These are phyloP conservation scores for Gracilaria gracilis DNA, from an alignment of 23 red algal species.

Conservation along the genomic window DNA sequence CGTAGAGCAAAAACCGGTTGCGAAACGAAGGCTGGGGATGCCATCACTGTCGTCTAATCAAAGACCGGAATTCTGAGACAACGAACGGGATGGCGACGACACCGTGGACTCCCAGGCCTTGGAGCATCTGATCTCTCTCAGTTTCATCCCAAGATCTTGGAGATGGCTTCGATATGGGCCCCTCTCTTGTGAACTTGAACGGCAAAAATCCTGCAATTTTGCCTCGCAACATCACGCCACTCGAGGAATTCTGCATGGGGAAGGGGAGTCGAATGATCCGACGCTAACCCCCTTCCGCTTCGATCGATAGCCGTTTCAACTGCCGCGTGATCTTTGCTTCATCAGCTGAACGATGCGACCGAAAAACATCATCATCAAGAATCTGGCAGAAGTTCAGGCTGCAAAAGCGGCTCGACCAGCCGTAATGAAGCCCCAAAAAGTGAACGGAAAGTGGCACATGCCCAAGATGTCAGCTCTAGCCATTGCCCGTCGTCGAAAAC, in stretches of 20 bases:
- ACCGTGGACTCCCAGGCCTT: not conserved
- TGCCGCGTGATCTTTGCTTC: not conserved
- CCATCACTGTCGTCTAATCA: not conserved
- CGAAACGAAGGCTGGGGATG: not conserved
- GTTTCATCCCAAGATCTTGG: not conserved
- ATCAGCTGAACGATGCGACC: not conserved
- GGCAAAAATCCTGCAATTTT: not conserved
- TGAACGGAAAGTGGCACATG: constrained; percentile 59
- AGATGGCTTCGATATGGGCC: not conserved
- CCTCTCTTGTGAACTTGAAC: not conserved
- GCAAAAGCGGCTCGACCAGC: constrained; percentile 57
- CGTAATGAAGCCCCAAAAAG: constrained; percentile 62
- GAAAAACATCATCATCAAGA: constrained; percentile 69
- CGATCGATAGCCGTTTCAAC: not conserved
- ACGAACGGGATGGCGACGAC: not conserved
- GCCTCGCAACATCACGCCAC: no score
- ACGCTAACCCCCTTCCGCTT: not conserved
- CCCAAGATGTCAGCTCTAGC: constrained; percentile 52
- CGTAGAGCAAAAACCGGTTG: not conserved
- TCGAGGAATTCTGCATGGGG: no score
- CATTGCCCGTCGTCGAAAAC: constrained; percentile 45
- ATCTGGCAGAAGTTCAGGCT: constrained; percentile 55
- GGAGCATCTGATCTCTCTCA: no score
- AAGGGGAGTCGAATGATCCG: no score
- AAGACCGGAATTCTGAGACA: not conserved